Conservation (phyloP, 2,329 filamentous ascomycete genomes). For the Scleromitrula shiraiana region DNA sequence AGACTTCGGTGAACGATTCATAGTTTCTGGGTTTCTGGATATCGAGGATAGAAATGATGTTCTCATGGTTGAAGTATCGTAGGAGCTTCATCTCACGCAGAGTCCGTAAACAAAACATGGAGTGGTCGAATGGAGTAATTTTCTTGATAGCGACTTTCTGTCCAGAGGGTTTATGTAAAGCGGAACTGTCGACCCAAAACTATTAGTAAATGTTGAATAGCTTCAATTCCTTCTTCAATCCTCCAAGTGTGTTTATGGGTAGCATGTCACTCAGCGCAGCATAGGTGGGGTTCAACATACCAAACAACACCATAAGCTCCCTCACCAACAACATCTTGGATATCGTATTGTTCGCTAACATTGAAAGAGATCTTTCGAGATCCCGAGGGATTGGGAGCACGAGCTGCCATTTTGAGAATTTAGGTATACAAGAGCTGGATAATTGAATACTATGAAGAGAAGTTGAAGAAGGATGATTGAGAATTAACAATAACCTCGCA, state of each 20-base stretch:
- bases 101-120: slow-evolving; percentile 95
- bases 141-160: slow-evolving; percentile 99
- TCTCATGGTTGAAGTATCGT: slow-evolving; percentile 99
- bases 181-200: slow-evolving; percentile 54
- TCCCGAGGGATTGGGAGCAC: slow-evolving; percentile 45
- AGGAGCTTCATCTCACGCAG: slow-evolving; percentile 98
- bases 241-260: too few species aligned
- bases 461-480: not conserved
- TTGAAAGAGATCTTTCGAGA: slow-evolving; percentile 99
- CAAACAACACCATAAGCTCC: slow-evolving; percentile 98
- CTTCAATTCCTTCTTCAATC: too few species aligned
- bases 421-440: not conserved
- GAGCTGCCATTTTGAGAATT: slow-evolving; percentile 32
- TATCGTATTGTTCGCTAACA: slow-evolving; percentile 98
- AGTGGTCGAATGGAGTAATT: slow-evolving; percentile 98
- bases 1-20: slow-evolving; percentile 94
- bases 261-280: too few species aligned
- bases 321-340: slow-evolving; percentile 98
- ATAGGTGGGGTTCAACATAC: slow-evolving; percentile 41
- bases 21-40: slow-evolving; percentile 97
- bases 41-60: slow-evolving; percentile 98
- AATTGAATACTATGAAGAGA: not conserved
- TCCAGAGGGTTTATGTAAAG: slow-evolving; percentile 93
- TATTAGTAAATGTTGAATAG: not conserved
- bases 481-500: too few species aligned